These are phyloP conservation scores for Xylaria curta DNA, from an alignment of 495 filamentous ascomycete genomes.

Conservation along the genomic window DNA sequence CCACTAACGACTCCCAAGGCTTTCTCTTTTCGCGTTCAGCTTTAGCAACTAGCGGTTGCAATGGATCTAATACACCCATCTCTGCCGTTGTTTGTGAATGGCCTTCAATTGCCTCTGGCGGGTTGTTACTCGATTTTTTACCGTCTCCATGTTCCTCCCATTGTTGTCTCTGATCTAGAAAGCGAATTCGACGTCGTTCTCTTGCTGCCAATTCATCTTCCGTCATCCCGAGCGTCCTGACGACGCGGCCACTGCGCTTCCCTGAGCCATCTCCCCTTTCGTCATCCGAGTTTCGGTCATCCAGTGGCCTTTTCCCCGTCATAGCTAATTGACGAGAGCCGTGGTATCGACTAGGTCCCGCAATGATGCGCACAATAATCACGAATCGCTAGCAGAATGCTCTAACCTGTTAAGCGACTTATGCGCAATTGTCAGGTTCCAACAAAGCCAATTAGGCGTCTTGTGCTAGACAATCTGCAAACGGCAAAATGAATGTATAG, in stretches of 20 bases:
- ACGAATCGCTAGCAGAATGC: neutral
- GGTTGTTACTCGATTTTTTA: neutral
- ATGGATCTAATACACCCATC: neutral
- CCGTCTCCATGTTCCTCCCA: neutral
- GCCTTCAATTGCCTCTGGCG: conserved; percentile 1
- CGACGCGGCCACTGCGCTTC: neutral
- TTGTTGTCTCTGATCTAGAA: conserved; percentile 12
- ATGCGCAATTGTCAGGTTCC: conserved; percentile 2
- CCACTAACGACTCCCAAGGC: conserved; percentile 39
- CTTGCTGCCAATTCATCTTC: conserved; percentile 34
- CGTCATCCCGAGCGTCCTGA: conserved; percentile 33
- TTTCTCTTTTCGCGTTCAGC: conserved; percentile 25
- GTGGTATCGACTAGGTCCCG: neutral
- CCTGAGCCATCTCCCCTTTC: neutral
- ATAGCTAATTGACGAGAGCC: neutral
- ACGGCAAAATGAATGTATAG: conserved; percentile 31
- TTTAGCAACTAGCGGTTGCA: neutral
- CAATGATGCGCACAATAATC: neutral
- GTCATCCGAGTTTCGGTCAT: neutral
- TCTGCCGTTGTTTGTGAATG: conserved; percentile 13
- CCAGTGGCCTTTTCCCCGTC: neutral
- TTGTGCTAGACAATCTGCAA: conserved; percentile 32
- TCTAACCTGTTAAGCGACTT: neutral
- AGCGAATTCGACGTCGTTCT: conserved; percentile 29
- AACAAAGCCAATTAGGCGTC: conserved; percentile 29